Evolutionary conservation across 495 filamentous ascomycete species (phyloP).

Genomic region (Hypoxylon crocopeplum): DNA sequence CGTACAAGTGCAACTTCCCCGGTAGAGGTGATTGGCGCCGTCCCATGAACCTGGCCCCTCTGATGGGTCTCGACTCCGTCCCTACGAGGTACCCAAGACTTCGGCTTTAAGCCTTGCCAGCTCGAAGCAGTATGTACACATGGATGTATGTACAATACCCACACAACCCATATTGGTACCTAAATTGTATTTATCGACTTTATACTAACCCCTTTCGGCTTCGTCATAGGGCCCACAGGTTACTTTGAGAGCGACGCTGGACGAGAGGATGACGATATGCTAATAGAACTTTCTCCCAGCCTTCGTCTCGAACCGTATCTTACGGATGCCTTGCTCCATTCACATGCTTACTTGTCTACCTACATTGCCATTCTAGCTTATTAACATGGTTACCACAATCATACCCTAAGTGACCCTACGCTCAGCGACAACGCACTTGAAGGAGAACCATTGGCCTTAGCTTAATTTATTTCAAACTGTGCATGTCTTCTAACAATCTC

Average conservation of each 20-base stretch:
- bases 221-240: neutral
- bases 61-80: neutral
- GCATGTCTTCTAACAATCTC: no score
- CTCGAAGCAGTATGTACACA: neutral
- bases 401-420: no score
- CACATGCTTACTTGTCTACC: neutral
- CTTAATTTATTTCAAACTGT: no score
- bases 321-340: neutral
- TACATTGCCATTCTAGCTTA: neutral
- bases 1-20: no score
- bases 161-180: no score
- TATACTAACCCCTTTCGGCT: neutral
- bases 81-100: neutral
- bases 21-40: neutral
- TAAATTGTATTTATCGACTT: neutral
- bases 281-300: no score
- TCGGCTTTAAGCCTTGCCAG: neutral
- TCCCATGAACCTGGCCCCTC: neutral
- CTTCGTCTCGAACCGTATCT: neutral
- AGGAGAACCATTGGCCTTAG: no score
- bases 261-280: neutral
- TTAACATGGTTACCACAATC: no score
- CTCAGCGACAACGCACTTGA: no score
- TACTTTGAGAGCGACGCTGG: neutral
- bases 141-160: no score